Percentiles rank a stretch among this genome's conserved stretches.
These are phyloP conservation scores for Poa pratensis DNA, from an alignment of 176 grass and related monocot species.

Conservation along the genomic window DNA sequence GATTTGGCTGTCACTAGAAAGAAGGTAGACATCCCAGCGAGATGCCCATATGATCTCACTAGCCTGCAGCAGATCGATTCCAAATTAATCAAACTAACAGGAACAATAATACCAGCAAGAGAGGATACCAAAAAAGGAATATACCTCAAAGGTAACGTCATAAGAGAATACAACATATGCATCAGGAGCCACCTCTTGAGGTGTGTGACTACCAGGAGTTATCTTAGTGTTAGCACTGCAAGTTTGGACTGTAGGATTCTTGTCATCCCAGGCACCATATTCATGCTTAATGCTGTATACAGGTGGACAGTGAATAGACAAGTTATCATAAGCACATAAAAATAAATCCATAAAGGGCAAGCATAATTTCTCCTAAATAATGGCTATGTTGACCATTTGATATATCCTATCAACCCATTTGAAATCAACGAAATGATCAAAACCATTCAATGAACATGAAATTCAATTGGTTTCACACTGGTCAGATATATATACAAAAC, in stretches of 20 bases:
- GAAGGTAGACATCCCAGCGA: conserved; percentile 87
- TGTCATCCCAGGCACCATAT: conserved; percentile 67
- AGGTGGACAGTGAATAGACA: conserved; percentile 23
- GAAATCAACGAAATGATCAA: background rate
- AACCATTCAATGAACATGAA: conserved; percentile 24
- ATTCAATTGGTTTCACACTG: conserved; percentile 21
- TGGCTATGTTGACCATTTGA: background rate
- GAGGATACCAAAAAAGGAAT: conserved; percentile 28
- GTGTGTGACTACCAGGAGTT: conserved; percentile 65
- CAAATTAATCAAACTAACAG: conserved; percentile 24
- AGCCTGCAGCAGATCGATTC: conserved; percentile 39
- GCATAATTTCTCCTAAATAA: conserved; percentile 3
- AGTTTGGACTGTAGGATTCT: conserved; percentile 63
- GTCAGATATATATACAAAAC: conserved; percentile 21
- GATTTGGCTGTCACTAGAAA: conserved; percentile 76
- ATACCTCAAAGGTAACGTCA: conserved; percentile 81
- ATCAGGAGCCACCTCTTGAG: conserved; percentile 66
- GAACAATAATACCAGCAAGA: background rate
- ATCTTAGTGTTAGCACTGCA: conserved; percentile 73
- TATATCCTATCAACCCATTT: conserved; percentile 1
- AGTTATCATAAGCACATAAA: conserved; percentile 7
- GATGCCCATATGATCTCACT: conserved; percentile 78
- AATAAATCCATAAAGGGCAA: background rate
- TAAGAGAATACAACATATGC: conserved; percentile 73
- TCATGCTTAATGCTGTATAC: conserved; percentile 74